phyloP scores from a whole-genome alignment of 805 yeast genomes.

The Pichia rugopelliculosa region DNA sequence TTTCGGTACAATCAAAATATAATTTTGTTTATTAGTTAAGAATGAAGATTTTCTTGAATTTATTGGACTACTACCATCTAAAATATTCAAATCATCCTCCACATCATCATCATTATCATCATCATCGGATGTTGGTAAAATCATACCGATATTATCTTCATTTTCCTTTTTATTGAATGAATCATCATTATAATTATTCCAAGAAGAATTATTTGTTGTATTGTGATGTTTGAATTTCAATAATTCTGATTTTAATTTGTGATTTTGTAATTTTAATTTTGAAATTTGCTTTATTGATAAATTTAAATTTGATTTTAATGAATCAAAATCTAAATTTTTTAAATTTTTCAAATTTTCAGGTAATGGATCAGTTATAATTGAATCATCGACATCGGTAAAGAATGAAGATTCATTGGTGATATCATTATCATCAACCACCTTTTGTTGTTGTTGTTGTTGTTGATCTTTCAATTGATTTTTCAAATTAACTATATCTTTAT shows the following conservation, averaged over 20 bases:
- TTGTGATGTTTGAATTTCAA: conserved; percentile 3
- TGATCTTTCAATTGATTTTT: conserved; percentile 14
- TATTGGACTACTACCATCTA: conserved; percentile 7
- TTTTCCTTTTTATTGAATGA: conserved; percentile 8
- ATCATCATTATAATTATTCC: conserved; percentile 12
- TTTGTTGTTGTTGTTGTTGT: conserved; percentile 16
- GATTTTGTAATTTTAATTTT: conserved; percentile 38
- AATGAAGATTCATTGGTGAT: conserved; percentile 20
- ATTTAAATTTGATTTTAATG: conserved; percentile 53
- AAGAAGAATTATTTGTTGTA: conserved; percentile 9
- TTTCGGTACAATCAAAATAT: conserved; percentile 9
- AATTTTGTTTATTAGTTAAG: not conserved
- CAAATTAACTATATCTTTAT: conserved; percentile 28
- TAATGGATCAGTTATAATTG: conserved; percentile 28
- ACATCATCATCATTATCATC: not conserved
- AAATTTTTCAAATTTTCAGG: conserved; percentile 33
- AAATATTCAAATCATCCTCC: conserved; percentile 1
- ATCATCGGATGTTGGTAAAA: not conserved
- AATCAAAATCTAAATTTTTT: conserved; percentile 53
- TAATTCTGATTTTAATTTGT: conserved; percentile 1
- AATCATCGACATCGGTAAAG: conserved; percentile 30
- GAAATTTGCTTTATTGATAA: conserved; percentile 59
- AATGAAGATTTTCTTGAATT: not conserved
- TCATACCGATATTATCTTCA: not conserved
- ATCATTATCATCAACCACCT: conserved; percentile 6